Conservation (phyloP, 768 basidiomycete genomes). For the Boletus insuetus region DNA sequence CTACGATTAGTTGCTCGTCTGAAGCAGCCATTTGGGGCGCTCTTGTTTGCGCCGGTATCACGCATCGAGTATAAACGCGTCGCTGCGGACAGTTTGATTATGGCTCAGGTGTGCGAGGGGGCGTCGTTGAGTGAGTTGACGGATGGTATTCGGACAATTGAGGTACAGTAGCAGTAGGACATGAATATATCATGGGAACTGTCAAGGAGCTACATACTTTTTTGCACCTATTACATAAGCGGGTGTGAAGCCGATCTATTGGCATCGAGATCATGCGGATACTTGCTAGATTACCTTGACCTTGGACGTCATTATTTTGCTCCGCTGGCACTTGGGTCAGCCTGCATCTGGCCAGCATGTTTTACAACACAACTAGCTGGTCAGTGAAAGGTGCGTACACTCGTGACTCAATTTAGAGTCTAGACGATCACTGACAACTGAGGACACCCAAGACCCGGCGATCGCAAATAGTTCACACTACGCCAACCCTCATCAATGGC, state of each 20-base stretch:
- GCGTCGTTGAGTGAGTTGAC: background rate
- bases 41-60: background rate
- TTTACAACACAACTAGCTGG: background rate
- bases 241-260: no score
- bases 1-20: constrained; percentile 1
- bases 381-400: background rate
- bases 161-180: no score
- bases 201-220: no score
- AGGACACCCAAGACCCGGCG: background rate
- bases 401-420: no score
- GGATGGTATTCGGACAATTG: background rate
- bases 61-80: constrained; percentile 9
- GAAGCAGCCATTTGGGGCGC: constrained; percentile 1
- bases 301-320: no score
- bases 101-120: background rate
- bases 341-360: no score
- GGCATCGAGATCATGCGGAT: no score
- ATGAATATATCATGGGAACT: no score
- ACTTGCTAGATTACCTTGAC: no score
- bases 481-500: background rate
- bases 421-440: no score
- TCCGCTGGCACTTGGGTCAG: no score
- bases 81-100: constrained; percentile 10
- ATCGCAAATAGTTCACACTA: background rate
- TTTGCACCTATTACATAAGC: no score